Conservation (phyloP, 176 grass and related monocot genomes). For the Thinopyrum elongatum region DNA sequence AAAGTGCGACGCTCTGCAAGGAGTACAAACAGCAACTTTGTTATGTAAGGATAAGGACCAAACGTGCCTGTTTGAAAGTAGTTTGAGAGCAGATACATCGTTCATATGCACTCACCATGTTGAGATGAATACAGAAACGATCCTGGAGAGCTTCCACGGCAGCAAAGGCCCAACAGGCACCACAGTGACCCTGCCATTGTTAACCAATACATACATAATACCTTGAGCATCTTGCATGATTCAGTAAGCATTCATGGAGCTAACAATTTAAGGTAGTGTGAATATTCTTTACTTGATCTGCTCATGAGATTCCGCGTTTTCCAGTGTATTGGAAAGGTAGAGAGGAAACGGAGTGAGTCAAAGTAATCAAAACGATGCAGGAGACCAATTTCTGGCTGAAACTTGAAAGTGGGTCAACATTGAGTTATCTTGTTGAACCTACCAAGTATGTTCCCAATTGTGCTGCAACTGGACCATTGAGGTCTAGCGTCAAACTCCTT, state of each 20-base stretch:
- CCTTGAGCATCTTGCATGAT: conserved; percentile 5
- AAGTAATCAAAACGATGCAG: conserved; percentile 9
- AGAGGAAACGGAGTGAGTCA: neutral
- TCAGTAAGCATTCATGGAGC: neutral
- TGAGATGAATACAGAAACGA: conserved; percentile 92
- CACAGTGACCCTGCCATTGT: conserved; percentile 77
- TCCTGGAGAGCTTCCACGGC: conserved; percentile 86
- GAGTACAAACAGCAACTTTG: conserved; percentile 7
- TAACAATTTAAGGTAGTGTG: conserved; percentile 5
- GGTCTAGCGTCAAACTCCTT: conserved; percentile 76
- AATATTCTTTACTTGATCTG: conserved; percentile 82
- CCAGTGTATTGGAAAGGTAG: conserved; percentile 1
- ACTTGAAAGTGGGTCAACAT: neutral
- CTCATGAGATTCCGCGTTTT: conserved; percentile 11
- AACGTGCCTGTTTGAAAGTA: conserved; percentile 10
- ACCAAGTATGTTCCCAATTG: conserved; percentile 90
- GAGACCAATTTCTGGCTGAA: neutral
- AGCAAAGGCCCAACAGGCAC: conserved; percentile 91
- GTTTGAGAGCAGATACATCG: neutral
- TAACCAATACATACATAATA: conserved; percentile 17
- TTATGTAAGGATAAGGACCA: conserved; percentile 7
- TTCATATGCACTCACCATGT: conserved; percentile 37
- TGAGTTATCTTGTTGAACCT: conserved; percentile 1
- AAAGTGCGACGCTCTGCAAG: conserved; percentile 72
- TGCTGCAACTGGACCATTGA: conserved; percentile 73